phyloP scores from a whole-genome alignment of 441 rosid genomes.

The Syzygium malaccense region DNA sequence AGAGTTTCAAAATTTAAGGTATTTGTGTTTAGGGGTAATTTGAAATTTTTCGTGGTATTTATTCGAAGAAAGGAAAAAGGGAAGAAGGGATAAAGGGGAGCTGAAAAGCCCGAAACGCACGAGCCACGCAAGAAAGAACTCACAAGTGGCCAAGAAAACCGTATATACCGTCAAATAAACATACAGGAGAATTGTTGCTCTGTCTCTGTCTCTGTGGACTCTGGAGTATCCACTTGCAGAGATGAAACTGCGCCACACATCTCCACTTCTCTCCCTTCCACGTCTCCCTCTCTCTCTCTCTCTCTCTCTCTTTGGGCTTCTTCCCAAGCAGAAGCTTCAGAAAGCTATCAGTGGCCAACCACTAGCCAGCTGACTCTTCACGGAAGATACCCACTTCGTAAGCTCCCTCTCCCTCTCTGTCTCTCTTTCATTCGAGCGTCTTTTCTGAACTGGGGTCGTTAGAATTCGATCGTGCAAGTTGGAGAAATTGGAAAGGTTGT shows the following conservation, averaged over 20 bases:
- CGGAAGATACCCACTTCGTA: not conserved
- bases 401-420: not conserved
- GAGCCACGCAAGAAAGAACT: too few relatives aligned
- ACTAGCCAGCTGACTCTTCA: not conserved
- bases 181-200: not conserved
- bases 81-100: not conserved
- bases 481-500: not conserved
- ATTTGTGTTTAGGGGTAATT: too few relatives aligned
- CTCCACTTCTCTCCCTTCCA: not conserved
- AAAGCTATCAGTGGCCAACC: not conserved
- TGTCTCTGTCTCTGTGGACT: not conserved
- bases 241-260: not conserved
- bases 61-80: too few relatives aligned
- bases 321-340: not conserved
- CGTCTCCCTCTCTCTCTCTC: not conserved
- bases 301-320: not conserved
- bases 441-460: not conserved
- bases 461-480: not conserved
- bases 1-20: too few relatives aligned
- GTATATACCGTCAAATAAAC: not conserved
- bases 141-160: not conserved
- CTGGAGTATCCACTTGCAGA: not conserved
- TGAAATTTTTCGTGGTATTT: too few relatives aligned
- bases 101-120: not conserved
- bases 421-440: not conserved